A percentile compares a stretch with the other conserved stretches of the same genome.
Evolutionary conservation across 2,329 filamentous ascomycete species (phyloP).

Genomic region (Ophiosphaerella herpotricha): DNA sequence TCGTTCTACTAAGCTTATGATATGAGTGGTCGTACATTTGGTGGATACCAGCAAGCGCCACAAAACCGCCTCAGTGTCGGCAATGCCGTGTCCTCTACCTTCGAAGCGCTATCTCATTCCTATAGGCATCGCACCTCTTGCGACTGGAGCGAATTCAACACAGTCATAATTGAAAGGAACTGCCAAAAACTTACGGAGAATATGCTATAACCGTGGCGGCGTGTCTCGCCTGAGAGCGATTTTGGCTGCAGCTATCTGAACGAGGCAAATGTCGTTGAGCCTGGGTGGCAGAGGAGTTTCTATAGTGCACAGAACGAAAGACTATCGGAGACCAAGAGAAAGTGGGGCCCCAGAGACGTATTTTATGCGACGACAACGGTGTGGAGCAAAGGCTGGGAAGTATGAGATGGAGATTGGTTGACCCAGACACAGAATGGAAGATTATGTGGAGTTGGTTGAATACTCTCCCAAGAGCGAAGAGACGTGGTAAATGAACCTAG

Average conservation of each 20-base stretch:
- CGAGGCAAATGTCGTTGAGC: conserved; percentile 29
- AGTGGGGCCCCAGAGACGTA: conserved; percentile 34
- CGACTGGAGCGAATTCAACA: conserved; percentile 5
- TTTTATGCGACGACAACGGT: conserved; percentile 37
- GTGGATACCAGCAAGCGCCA: conserved; percentile 17
- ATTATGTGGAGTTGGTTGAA: conserved; percentile 6
- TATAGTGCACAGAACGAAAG: conserved; percentile 30
- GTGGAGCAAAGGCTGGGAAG: conserved; percentile 33
- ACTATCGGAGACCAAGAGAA: conserved; percentile 32
- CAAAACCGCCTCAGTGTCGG: conserved; percentile 13
- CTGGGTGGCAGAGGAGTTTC: conserved; percentile 26
- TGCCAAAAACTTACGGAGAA: conserved; percentile 5
- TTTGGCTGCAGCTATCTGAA: conserved; percentile 29
- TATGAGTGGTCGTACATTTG: conserved; percentile 5
- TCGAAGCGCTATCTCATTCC: conserved; percentile 12
- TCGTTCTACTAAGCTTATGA: conserved; percentile 24
- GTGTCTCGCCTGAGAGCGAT: conserved; percentile 19
- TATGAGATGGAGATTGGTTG: conserved; percentile 12
- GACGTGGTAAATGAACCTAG: not conserved
- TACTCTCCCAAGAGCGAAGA: not conserved
- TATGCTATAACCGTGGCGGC: conserved; percentile 15
- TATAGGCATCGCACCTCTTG: conserved; percentile 11
- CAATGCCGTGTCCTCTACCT: conserved; percentile 24
- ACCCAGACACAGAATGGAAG: conserved; percentile 16
- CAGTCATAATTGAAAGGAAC: conserved; percentile 5